Percentiles rank a stretch among this genome's conserved stretches.
Evolutionary conservation across 169 alveolate genomes (phyloP).

Genomic region (Plasmodium vinckei): DNA sequence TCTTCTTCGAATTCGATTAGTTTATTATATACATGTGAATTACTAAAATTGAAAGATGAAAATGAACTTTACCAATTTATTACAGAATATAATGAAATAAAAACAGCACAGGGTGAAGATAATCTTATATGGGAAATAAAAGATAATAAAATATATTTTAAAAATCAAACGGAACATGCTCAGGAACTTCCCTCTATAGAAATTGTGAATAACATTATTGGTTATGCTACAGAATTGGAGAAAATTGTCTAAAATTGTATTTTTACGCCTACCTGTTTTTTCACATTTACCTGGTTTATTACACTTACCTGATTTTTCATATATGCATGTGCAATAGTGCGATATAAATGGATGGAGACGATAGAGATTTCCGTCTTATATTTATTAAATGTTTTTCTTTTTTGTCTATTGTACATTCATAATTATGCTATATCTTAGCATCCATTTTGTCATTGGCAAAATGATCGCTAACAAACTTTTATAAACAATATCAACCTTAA

Average conservation of each 20-base stretch:
- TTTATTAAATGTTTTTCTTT: too few species aligned
- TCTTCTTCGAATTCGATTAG: conserved; percentile 75
- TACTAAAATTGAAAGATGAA: conserved; percentile 76
- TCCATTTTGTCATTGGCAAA: too few species aligned
- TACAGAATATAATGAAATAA: conserved; percentile 76
- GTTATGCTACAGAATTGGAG: conserved; percentile 73
- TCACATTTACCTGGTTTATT: too few species aligned
- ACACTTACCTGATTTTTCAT: neutral
- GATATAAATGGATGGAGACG: too few species aligned
- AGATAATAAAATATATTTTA: conserved; percentile 12
- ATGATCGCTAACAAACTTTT: too few species aligned
- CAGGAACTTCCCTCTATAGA: conserved; percentile 65
- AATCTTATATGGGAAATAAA: conserved; percentile 53
- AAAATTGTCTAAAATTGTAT: conserved; percentile 16
- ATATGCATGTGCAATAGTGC: conserved; percentile 3
- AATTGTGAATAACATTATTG: conserved; percentile 50
- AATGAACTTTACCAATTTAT: conserved; percentile 69
- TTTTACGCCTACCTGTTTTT: neutral
- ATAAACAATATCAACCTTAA: too few species aligned
- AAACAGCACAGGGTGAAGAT: conserved; percentile 54
- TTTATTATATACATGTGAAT: conserved; percentile 47
- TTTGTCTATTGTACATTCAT: too few species aligned
- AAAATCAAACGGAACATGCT: conserved; percentile 16
- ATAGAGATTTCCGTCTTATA: too few species aligned
- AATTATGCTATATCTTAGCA: too few species aligned